phyloP scores from a whole-genome alignment of 257 asterid species.

The Fraxinus cuspidata region DNA sequence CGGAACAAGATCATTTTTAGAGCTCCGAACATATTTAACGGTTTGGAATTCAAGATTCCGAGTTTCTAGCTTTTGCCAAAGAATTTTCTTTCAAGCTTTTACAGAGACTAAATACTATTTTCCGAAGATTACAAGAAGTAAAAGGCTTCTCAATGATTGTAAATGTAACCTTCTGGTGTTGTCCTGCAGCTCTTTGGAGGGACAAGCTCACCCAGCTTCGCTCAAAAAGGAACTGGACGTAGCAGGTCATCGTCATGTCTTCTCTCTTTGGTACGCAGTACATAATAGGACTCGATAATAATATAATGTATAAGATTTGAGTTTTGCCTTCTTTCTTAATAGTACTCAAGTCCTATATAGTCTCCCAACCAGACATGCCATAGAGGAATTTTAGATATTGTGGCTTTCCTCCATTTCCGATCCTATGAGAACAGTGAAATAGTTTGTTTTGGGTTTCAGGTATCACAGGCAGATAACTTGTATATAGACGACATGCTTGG shows the following conservation, averaged over 20 bases:
- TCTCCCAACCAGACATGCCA: too few species aligned
- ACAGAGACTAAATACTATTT: background rate
- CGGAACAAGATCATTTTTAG: background rate
- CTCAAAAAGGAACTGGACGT: slow-evolving; percentile 81
- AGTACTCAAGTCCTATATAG: too few species aligned
- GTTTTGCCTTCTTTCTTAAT: background rate
- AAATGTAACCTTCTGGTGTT: background rate
- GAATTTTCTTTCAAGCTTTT: background rate
- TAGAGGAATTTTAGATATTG: too few species aligned
- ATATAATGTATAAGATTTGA: background rate
- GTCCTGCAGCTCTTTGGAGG: slow-evolving; percentile 77
- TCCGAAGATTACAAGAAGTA: background rate
- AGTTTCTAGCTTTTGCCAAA: background rate
- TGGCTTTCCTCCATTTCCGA: too few species aligned
- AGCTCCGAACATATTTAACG: background rate
- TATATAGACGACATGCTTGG: too few species aligned
- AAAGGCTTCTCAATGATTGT: background rate
- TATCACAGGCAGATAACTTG: too few species aligned
- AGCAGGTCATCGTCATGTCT: slow-evolving; percentile 6
- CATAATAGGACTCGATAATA: background rate
- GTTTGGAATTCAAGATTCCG: background rate
- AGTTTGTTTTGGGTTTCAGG: too few species aligned
- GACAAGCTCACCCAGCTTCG: slow-evolving; percentile 86
- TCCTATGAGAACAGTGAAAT: background rate
- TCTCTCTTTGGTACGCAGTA: slow-evolving; percentile 14